phyloP scores from a whole-genome alignment of 2,329 filamentous ascomycete genomes.

The Cladophialophora exuberans region DNA sequence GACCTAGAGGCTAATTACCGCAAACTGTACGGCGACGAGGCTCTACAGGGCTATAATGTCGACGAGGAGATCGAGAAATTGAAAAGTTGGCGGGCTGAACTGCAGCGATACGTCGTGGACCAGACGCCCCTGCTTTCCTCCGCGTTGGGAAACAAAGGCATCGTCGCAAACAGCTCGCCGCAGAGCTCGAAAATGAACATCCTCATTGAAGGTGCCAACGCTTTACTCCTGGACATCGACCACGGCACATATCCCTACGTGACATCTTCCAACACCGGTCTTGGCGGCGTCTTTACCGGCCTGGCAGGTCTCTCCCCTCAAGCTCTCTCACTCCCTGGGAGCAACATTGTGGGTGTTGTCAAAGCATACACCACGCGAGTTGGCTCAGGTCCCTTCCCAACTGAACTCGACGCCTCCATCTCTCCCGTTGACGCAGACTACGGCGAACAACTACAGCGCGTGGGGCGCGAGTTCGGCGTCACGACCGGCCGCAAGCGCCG shows the following conservation, averaged over 20 bases:
- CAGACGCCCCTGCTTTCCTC: slow-evolving; percentile 39
- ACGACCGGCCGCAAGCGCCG: slow-evolving; percentile 65
- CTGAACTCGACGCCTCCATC: slow-evolving; percentile 45
- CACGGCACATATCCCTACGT: slow-evolving; percentile 57
- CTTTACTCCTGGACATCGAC: slow-evolving; percentile 63
- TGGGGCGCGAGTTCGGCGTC: slow-evolving; percentile 59
- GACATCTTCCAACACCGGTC: slow-evolving; percentile 52
- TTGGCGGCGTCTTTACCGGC: slow-evolving; percentile 59
- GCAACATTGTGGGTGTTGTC: slow-evolving; percentile 61
- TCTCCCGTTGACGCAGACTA: slow-evolving; percentile 30
- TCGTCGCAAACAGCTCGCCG: slow-evolving; percentile 21
- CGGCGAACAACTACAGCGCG: slow-evolving; percentile 54
- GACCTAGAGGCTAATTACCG: slow-evolving; percentile 49
- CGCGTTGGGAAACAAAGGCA: slow-evolving; percentile 27
- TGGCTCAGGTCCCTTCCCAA: slow-evolving; percentile 64
- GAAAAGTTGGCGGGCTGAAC: slow-evolving; percentile 46
- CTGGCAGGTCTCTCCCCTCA: slow-evolving; percentile 61
- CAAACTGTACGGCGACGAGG: slow-evolving; percentile 59
- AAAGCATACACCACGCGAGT: slow-evolving; percentile 68
- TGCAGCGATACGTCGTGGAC: slow-evolving; percentile 56
- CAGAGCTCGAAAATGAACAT: slow-evolving; percentile 46
- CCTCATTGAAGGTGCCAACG: slow-evolving; percentile 66
- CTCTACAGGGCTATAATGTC: slow-evolving; percentile 58
- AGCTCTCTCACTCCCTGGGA: slow-evolving; percentile 52
- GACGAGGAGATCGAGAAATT: slow-evolving; percentile 62